Evolutionary conservation across 371 early-diverging fungal genomes (phyloP).

Genomic region (Syncephalis plumigaleata): DNA sequence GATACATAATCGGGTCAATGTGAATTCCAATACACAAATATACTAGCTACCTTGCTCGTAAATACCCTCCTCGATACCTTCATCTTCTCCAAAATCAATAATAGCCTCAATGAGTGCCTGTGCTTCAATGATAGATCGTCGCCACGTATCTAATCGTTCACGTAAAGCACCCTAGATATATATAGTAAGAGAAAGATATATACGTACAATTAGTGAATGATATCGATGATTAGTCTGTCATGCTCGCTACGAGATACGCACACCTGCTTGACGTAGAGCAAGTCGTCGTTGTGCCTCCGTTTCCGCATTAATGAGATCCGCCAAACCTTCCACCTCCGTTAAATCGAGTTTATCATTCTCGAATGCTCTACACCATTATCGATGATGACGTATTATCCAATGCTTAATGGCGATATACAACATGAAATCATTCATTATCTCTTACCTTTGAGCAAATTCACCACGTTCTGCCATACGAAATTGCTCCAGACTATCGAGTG

Average conservation of each 20-base stretch:
- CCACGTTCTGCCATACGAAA: slow-evolving; percentile 60
- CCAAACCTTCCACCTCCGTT: slow-evolving; percentile 60
- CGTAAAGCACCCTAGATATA: slow-evolving; percentile 33
- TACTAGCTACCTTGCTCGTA: slow-evolving; percentile 23
- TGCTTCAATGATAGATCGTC: slow-evolving; percentile 30
- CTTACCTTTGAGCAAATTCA: slow-evolving; percentile 49
- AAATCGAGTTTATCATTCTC: slow-evolving; percentile 63
- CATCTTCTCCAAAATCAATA: slow-evolving; percentile 76
- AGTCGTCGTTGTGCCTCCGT: slow-evolving; percentile 55
- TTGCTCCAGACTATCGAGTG: slow-evolving; percentile 20
- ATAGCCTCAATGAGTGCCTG: slow-evolving; percentile 57
- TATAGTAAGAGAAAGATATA: not conserved
- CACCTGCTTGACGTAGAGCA: slow-evolving; percentile 53
- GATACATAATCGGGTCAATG: not conserved
- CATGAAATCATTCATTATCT: not conserved
- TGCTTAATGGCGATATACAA: no score
- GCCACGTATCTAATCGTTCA: slow-evolving; percentile 42
- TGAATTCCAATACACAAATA: not conserved
- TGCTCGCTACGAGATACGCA: slow-evolving; percentile 6
- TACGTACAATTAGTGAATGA: not conserved
- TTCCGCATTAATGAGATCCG: slow-evolving; percentile 67
- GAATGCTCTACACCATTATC: slow-evolving; percentile 33
- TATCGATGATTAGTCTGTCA: no score
- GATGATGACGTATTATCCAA: no score
- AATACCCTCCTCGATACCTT: slow-evolving; percentile 54